Evolutionary conservation across 331 rosid genomes (phyloP).

Genomic region (Quercus tomentella): DNA sequence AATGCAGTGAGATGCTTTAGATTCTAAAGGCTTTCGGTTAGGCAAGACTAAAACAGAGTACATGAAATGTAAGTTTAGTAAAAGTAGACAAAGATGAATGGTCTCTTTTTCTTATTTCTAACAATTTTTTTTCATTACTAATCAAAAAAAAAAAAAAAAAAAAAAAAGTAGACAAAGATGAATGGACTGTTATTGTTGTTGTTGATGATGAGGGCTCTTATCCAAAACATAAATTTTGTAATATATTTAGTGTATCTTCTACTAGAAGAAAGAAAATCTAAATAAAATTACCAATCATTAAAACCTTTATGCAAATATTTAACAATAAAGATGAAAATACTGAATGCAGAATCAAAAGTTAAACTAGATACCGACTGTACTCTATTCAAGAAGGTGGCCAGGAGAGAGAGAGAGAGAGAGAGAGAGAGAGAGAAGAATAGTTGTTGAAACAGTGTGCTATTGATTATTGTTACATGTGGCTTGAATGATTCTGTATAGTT

Average conservation of each 20-base stretch:
- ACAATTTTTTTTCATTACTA: no score
- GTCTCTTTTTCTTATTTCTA: no score
- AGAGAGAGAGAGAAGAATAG: not conserved
- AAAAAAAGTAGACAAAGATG: no score
- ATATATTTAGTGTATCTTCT: constrained; percentile 2
- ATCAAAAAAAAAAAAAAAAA: no score
- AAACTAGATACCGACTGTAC: not conserved
- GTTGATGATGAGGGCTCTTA: not conserved
- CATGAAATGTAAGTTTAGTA: no score
- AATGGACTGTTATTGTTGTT: no score
- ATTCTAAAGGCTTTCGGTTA: no score
- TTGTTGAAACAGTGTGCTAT: not conserved
- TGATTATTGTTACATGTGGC: not conserved
- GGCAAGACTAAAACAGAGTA: no score
- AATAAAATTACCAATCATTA: not conserved
- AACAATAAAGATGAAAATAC: not conserved
- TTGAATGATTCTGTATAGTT: no score
- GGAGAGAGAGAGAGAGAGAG: not conserved
- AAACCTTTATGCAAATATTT: not conserved
- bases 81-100: no score
- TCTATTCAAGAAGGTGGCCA: not conserved
- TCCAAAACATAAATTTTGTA: not conserved
- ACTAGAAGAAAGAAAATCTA: not conserved
- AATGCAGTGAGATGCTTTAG: no score
- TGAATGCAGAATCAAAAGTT: not conserved